These are phyloP conservation scores for Botrytis paeoniae DNA, from an alignment of 2,329 filamentous ascomycete species.

Conservation along the genomic window DNA sequence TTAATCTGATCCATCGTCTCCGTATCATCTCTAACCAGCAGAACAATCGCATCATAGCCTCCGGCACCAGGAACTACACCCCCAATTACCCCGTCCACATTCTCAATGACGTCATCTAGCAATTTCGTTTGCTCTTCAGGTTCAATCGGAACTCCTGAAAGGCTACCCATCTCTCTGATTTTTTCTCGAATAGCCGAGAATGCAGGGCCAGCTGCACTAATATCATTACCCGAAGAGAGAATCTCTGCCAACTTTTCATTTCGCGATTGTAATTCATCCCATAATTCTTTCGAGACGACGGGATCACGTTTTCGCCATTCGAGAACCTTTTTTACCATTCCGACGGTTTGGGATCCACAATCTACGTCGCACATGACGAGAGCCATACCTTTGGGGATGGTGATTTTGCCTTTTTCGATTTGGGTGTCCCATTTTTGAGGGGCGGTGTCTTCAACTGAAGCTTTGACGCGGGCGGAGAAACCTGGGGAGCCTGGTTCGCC, in stretches of 20 bases:
- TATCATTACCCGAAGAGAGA: slow-evolving; percentile 50
- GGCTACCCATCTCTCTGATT: slow-evolving; percentile 72
- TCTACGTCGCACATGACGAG: slow-evolving; percentile 95
- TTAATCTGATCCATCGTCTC: slow-evolving; percentile 60
- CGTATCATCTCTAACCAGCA: slow-evolving; percentile 73
- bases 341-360: slow-evolving; percentile 86
- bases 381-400: slow-evolving; percentile 68
- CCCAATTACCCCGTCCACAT: slow-evolving; percentile 46
- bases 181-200: slow-evolving; percentile 55
- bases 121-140: slow-evolving; percentile 80
- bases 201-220: slow-evolving; percentile 45
- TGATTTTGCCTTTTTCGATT: slow-evolving; percentile 65
- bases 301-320: slow-evolving; percentile 70
- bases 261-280: slow-evolving; percentile 68
- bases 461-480: slow-evolving; percentile 64
- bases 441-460: slow-evolving; percentile 60
- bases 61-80: slow-evolving; percentile 69
- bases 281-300: slow-evolving; percentile 65
- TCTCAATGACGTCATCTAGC: slow-evolving; percentile 67
- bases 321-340: slow-evolving; percentile 92
- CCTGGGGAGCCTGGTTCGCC: slow-evolving; percentile 63
- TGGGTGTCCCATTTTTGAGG: slow-evolving; percentile 71
- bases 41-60: slow-evolving; percentile 83
- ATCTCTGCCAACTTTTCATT: slow-evolving; percentile 70
- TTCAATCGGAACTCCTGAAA: slow-evolving; percentile 82